Evolutionary conservation across 805 yeast species (phyloP).

Genomic region (Saturnispora serradocipensis): DNA sequence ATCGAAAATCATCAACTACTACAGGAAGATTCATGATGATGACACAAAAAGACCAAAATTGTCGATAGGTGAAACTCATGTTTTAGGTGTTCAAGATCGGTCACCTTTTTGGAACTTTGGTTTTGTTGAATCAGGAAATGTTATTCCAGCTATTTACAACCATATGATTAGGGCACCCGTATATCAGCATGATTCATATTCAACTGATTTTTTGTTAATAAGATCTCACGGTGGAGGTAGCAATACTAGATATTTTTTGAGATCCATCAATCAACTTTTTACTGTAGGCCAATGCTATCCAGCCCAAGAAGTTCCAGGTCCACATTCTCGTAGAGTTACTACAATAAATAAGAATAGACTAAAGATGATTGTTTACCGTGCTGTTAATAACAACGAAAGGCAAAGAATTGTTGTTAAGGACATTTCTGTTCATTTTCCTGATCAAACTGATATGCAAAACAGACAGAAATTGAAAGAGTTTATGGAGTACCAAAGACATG

Average conservation of each 20-base stretch:
- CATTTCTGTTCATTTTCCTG: constrained; percentile 88
- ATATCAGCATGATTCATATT: constrained; percentile 69
- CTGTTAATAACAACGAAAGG: constrained; percentile 64
- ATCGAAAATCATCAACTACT: constrained; percentile 83
- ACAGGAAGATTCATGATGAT: constrained; percentile 71
- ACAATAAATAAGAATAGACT: constrained; percentile 84
- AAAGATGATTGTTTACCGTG: constrained; percentile 88
- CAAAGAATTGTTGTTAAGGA: constrained; percentile 78
- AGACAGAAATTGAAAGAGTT: constrained; percentile 92
- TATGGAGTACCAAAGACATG: constrained; percentile 93
- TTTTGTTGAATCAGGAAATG: constrained; percentile 86
- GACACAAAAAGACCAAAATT: constrained; percentile 83
- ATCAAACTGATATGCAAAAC: constrained; percentile 94
- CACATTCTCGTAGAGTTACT: constrained; percentile 92
- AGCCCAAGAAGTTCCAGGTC: constrained; percentile 92
- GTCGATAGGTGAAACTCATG: constrained; percentile 89
- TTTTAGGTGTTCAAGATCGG: constrained; percentile 89
- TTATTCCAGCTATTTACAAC: constrained; percentile 89
- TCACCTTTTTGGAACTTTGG: constrained; percentile 99
- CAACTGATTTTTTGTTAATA: constrained; percentile 75
- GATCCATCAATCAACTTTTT: constrained; percentile 63
- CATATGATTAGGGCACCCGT: constrained; percentile 89
- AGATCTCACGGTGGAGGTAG: constrained; percentile 76
- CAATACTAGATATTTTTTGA: constrained; percentile 53
- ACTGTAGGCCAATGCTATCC: constrained; percentile 91